phyloP scores from a whole-genome alignment of 306 rosid genomes.

The Sicyos edulis region DNA sequence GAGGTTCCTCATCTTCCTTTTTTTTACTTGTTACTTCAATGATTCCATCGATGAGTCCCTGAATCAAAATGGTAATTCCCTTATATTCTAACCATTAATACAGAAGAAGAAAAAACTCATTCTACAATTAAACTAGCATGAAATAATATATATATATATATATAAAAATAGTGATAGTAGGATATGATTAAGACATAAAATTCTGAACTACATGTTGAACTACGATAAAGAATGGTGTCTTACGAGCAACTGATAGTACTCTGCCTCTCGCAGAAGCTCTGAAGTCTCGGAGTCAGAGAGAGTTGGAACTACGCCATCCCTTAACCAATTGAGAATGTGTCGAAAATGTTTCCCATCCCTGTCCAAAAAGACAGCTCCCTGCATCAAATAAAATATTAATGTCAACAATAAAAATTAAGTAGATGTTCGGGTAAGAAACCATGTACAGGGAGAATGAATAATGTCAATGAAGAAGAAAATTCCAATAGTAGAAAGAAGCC shows the following conservation, averaged over 20 bases:
- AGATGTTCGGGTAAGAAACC: background rate
- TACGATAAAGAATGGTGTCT: slow-evolving; percentile 26
- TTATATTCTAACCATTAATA: background rate
- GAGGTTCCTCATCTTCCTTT: slow-evolving; percentile 58
- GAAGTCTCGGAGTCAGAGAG: slow-evolving; percentile 49
- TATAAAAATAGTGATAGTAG: background rate
- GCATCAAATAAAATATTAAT: slow-evolving; percentile 20
- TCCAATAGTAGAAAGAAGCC: background rate
- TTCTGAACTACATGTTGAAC: background rate
- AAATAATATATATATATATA: background rate
- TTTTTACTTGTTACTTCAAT: slow-evolving; percentile 37
- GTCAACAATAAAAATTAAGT: background rate
- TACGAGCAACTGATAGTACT: slow-evolving; percentile 81
- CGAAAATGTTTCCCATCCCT: slow-evolving; percentile 88
- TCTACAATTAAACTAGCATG: background rate
- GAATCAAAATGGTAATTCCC: slow-evolving; percentile 21
- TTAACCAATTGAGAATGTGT: slow-evolving; percentile 90
- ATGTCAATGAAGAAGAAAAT: background rate
- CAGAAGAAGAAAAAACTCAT: background rate
- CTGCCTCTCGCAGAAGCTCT: slow-evolving; percentile 79
- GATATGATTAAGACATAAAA: background rate
- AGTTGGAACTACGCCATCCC: slow-evolving; percentile 71
- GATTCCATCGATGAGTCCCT: slow-evolving; percentile 85
- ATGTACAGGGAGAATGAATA: background rate
- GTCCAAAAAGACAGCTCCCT: slow-evolving; percentile 83